Base-by-base conservation (phyloP, 345 rosid species). In the Sonneratia caseolaris region DNA sequence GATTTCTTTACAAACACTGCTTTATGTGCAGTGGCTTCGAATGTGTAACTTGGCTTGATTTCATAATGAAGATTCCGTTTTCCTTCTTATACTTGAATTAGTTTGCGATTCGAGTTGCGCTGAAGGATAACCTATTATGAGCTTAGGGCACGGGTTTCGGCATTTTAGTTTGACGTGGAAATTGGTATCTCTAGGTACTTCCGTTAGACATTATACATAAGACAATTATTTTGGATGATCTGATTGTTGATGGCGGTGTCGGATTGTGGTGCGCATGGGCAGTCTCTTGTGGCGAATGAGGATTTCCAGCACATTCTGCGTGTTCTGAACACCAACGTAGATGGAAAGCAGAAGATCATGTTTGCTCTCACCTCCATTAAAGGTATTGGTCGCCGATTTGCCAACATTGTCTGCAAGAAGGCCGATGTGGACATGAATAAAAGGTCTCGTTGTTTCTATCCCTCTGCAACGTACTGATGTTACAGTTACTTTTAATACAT, bases 341-440 rank as follows among this genome's bases (percentile, higher is more conserved):
- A 75, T 70, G 77, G 77, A 21, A 75, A 75, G 73, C 77, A 75
- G 70, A 75, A 75, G 73, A 75, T 75, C 77, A 65, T 75, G 77
- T 75, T 75, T 42, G 77, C 77, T n/a, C 73, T 75, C 40, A 75
- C 77, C 70, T 75, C 77, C 37, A 75, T 75, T 51, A 75, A 75
- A 62, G 77, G 77, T 75, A 75, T 70, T 38, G 77, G 77, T 38
- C 77, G 77, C 69, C 73, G 77, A 6, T 75, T 75, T 42, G 77
- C 77, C 53, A 75, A 75, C 70, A 70, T 75, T 38, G 77, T 75
- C 65, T 75, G 77, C 77, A 75, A 75, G 73, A 75, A 75, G 77
- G 77, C 77, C 42, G 77, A 75, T 65, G 95, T 92, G 27, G 96
- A 88, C 85, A 92, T 92, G 98, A 92, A 90, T 84, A 92, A 90